Base-by-base conservation (phyloP, 129 eudicot species). In the Flaveria ramosissima region DNA sequence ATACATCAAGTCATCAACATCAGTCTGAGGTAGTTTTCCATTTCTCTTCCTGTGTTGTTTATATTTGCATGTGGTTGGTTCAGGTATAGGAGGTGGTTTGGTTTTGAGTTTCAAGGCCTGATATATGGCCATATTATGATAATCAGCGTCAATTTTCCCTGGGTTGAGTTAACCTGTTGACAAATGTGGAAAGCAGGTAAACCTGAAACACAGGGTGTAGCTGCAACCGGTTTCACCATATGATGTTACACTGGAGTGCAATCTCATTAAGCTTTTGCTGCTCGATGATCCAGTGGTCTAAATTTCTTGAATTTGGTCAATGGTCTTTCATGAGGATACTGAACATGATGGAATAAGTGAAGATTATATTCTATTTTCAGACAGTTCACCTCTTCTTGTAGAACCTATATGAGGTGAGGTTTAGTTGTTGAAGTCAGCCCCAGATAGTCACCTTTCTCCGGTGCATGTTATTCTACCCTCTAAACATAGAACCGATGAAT, bases 1-100 rank as follows among this genome's bases (percentile, higher is more conserved):
- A 7, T 64, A 32, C 70, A 72, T 72, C 64, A 57, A 5, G 24
- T 48, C 23, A 55, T n/a, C 45, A 70, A 66, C 84, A 56, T 47
- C 79, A 65, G 39, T 53, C 27, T 60, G 77, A 82, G 89, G 84
- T 85, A 78, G 84, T 52, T 68, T 75, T 59, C 36, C 36, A n/a
- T 19, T 57, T 55, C 19, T 52, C 19, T 52, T 10, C 45, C 7
- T 57, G 69, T 68, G 53, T 72, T 68, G 46, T 72, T 73, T 59
- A 63, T 27, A 77, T 10, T 17, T 19, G 10, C 59, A 15, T 57
- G 21, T 21, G 27, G 48, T 51, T 71, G 61, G 50, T 26, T 70
- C 6, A 9, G 47, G 17, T 16, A 11, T 41, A 3, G 53, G 12
- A 46, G 51, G 70, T 77, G 63, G 62, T 26, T 70, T 45, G 59